Percentiles rank a stretch among this genome's conserved stretches.
Conservation (phyloP, 768 basidiomycete genomes). For the Hydnomerulius pinastri region DNA sequence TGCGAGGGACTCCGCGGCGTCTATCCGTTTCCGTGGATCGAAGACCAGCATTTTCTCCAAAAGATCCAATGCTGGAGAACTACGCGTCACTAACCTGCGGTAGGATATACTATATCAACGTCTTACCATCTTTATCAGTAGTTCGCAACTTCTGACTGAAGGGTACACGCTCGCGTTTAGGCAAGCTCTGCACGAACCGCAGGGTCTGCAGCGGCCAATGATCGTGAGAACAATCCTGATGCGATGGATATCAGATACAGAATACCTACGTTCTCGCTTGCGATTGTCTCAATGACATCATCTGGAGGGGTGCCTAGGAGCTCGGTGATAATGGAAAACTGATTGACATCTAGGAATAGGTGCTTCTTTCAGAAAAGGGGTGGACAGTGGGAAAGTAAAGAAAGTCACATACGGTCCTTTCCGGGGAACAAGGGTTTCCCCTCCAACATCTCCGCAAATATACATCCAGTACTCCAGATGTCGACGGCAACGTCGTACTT, state of each 20-base stretch:
- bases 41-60: constrained; percentile 99
- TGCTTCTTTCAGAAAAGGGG: constrained; percentile 11
- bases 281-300: constrained; percentile 99
- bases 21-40: constrained; percentile 96
- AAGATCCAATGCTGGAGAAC: constrained; percentile 77
- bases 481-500: constrained; percentile 99
- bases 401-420: constrained; percentile 86
- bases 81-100: constrained; percentile 6
- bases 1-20: constrained; percentile 83
- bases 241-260: neutral
- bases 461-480: constrained; percentile 99
- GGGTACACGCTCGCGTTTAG: constrained; percentile 93
- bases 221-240: constrained; percentile 12
- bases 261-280: constrained; percentile 90
- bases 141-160: constrained; percentile 93
- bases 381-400: constrained; percentile 7
- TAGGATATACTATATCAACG: neutral
- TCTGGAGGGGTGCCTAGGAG: constrained; percentile 97
- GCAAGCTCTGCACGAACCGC: constrained; percentile 96
- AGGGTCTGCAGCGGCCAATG: constrained; percentile 66
- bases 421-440: constrained; percentile 99
- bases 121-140: constrained; percentile 79
- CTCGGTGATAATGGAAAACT: constrained; percentile 99
- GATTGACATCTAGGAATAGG: constrained; percentile 86
- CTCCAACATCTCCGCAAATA: constrained; percentile 99